Evolutionary conservation across 2,329 filamentous ascomycete genomes (phyloP), one percentile per base, ranked within the genome.

Genomic region (Shiraia sp.): DNA sequence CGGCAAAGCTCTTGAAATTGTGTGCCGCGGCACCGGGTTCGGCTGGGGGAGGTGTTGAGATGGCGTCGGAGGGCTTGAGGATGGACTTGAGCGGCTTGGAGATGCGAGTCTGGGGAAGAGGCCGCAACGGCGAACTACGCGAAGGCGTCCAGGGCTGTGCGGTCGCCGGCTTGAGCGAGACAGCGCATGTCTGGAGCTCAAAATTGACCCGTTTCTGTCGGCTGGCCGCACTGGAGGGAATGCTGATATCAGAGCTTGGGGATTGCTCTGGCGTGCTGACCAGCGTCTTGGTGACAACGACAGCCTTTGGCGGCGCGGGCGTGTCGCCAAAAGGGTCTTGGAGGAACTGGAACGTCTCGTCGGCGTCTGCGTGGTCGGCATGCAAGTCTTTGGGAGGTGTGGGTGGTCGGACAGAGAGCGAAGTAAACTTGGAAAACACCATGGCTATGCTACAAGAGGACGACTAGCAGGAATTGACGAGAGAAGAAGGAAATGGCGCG

Each of bases 61-160:
- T 51, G 46, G 61, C 69, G 72, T 63, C 68, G 76, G 66, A 80
- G 15, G 83, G 78, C 67, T 99, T 99, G 45, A 99, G 78, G 38
- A 99, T 99, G 3, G 84, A 86, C 57, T 85, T 86, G n/a, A 78
- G 65, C 5, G 82, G 79, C 50, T 76, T 79, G 31, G 72, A 75
- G 49, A 80, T 74, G 47, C 75, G 75, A 28, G 72, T 72, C 40
- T 75, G 75, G 24, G 74, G 75, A 3, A 79, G 62, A 17, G 70
- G 68, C 36, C 75, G 72, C 13, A 77, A 53, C 6, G 73, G 70
- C n/a, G 72, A 70, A 51, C 70, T 74, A 33, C 68, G 57, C 6
- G 55, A 58, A 6, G 65, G 63, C 8, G 63, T 64, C 53, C 57
- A 65, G 19, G 54, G 53, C 32, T 57, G 55, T 27, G 49, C 49